Conservation (phyloP, 306 rosid genomes). For the Pterocarpus macrocarpus region DNA sequence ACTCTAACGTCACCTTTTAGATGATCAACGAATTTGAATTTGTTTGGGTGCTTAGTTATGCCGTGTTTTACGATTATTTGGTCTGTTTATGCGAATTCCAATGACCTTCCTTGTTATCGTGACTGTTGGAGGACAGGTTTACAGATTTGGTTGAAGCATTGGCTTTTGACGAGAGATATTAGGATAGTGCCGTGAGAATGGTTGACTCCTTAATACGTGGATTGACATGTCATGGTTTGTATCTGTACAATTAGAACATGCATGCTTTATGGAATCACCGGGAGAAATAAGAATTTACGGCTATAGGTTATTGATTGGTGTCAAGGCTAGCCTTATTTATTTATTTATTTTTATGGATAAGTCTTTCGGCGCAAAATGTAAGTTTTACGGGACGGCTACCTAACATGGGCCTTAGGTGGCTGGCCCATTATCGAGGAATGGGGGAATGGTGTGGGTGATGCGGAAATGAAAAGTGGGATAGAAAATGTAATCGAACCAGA, state of each 20-base stretch:
- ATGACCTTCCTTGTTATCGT: too few relatives aligned
- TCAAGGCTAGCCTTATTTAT: neutral
- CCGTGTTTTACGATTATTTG: neutral
- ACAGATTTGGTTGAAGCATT: neutral
- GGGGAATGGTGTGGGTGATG: neutral
- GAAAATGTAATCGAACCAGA: neutral
- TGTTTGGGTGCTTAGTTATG: neutral
- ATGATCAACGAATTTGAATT: neutral
- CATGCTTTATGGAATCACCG: neutral
- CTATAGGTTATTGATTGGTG: constrained; percentile 24
- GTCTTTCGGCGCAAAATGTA: too few relatives aligned
- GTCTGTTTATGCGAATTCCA: too few relatives aligned
- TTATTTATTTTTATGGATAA: too few relatives aligned
- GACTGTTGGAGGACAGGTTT: neutral
- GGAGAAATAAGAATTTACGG: neutral
- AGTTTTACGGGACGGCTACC: too few relatives aligned
- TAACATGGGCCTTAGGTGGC: neutral
- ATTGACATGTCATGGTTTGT: neutral
- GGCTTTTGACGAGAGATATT: neutral
- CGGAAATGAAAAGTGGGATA: neutral
- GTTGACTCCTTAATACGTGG: neutral
- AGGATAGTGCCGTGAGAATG: neutral
- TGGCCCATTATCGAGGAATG: neutral
- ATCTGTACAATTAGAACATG: neutral
- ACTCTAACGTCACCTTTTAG: neutral